Evolutionary conservation across 805 yeast species (phyloP).

Genomic region (Saccharomycopsis lassenensis): DNA sequence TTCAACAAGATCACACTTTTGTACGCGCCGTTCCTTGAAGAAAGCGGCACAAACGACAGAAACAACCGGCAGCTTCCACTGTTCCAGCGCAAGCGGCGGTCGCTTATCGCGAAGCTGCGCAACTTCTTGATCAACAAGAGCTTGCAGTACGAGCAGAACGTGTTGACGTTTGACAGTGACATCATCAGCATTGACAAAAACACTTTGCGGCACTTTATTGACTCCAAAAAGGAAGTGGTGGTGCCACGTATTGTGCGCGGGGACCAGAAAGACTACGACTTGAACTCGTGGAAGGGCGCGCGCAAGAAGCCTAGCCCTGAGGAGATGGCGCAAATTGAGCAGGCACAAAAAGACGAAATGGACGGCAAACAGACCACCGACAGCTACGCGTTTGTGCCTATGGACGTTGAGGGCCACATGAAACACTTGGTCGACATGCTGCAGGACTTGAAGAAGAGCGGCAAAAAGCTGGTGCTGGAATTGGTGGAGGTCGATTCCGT

Average conservation of each 20-base stretch:
- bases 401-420: conserved; percentile 20
- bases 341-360: conserved; percentile 20
- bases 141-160: conserved; percentile 22
- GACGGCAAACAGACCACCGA: conserved; percentile 18
- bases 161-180: conserved; percentile 26
- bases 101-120: conserved; percentile 23
- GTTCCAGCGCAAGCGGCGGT: conserved; percentile 23
- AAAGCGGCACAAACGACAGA: conserved; percentile 6
- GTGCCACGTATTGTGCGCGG: conserved; percentile 25
- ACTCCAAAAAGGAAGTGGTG: conserved; percentile 23
- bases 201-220: conserved; percentile 21
- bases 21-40: conserved; percentile 16
- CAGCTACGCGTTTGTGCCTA: conserved; percentile 22
- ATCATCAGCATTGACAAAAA: conserved; percentile 21
- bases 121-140: conserved; percentile 22
- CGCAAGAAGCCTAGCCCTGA: conserved; percentile 23
- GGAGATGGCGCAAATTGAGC: conserved; percentile 15
- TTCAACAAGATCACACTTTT: conserved; percentile 13
- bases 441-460: conserved; percentile 15
- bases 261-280: conserved; percentile 25
- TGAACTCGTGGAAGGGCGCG: conserved; percentile 28
- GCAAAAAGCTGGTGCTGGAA: conserved; percentile 10
- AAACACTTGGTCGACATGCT: conserved; percentile 20
- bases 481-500: conserved; percentile 32
- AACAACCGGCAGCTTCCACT: conserved; percentile 13